A percentile compares a stretch with the other conserved stretches of the same genome.
Conservation (phyloP, 345 rosid genomes). For the Lenwebbia sp. region DNA sequence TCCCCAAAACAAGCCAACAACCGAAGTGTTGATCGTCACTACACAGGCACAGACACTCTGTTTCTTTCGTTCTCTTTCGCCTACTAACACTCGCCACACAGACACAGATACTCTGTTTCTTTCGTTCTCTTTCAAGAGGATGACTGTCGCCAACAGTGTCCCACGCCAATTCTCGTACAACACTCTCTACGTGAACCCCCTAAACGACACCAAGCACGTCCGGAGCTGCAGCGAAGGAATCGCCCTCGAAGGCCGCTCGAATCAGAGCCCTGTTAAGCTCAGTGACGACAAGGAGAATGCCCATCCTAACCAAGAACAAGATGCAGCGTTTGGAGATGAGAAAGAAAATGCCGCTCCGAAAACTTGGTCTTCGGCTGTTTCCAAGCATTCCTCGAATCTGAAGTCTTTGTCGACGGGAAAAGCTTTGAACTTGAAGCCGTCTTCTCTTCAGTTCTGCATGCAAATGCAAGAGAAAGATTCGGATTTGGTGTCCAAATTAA, state of each 20-base stretch:
- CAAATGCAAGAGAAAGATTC: constrained; percentile 58
- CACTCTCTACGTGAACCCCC: constrained; percentile 28
- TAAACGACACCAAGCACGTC: constrained; percentile 20
- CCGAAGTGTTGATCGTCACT: neutral
- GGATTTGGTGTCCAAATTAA: constrained; percentile 32
- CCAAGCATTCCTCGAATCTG: constrained; percentile 2
- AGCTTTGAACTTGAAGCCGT: constrained; percentile 56
- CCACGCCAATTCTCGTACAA: constrained; percentile 19
- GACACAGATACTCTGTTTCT: neutral
- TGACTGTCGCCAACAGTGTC: neutral
- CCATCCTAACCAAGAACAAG: neutral
- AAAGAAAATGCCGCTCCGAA: constrained; percentile 35
- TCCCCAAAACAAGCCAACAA: neutral
- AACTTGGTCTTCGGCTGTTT: constrained; percentile 19
- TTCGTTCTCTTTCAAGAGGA: neutral
- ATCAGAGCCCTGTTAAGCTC: neutral
- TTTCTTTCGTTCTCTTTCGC: neutral
- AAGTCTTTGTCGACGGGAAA: constrained; percentile 49
- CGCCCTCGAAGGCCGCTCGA: neutral
- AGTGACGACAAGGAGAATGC: constrained; percentile 36
- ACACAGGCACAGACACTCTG: neutral
- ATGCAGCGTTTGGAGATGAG: constrained; percentile 1
- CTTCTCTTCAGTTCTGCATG: constrained; percentile 79
- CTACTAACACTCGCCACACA: neutral
- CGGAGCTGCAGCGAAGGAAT: constrained; percentile 24